Evolutionary conservation across 73 alveolate genomes (phyloP).

Genomic region (Tetrahymena thermophila): DNA sequence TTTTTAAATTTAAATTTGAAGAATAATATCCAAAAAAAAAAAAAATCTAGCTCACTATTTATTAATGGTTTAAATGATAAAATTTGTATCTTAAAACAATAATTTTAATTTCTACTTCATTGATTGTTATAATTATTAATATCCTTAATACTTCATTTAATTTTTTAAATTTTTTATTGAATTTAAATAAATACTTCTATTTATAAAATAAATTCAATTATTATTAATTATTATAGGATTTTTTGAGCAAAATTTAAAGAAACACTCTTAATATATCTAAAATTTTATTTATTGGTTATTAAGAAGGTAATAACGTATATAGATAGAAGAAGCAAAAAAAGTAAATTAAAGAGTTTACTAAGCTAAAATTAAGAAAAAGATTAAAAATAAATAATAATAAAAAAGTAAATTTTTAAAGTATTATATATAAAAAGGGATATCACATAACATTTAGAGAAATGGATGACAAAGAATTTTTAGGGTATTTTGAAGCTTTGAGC

Average conservation of each 20-base stretch:
- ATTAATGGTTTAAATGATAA: too few relatives aligned
- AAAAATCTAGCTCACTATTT: too few relatives aligned
- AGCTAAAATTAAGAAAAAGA: not conserved
- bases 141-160: too few relatives aligned
- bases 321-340: not conserved
- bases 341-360: not conserved
- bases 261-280: not conserved
- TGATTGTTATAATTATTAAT: too few relatives aligned
- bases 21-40: too few relatives aligned
- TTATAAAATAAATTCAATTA: not conserved
- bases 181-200: not conserved
- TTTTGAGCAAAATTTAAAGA: not conserved
- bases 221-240: not conserved
- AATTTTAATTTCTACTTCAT: too few relatives aligned
- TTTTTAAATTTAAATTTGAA: too few relatives aligned
- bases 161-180: not conserved
- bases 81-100: too few relatives aligned
- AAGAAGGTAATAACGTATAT: not conserved
- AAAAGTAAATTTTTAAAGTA: not conserved
- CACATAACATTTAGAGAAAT: not conserved
- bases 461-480: slow-evolving; percentile 1
- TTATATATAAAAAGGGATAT: not conserved
- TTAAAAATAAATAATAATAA: not conserved
- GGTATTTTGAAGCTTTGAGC: not conserved
- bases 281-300: not conserved